These are phyloP conservation scores for Cystofilobasidium bisporidii DNA, from an alignment of 768 basidiomycete species.

Conservation along the genomic window DNA sequence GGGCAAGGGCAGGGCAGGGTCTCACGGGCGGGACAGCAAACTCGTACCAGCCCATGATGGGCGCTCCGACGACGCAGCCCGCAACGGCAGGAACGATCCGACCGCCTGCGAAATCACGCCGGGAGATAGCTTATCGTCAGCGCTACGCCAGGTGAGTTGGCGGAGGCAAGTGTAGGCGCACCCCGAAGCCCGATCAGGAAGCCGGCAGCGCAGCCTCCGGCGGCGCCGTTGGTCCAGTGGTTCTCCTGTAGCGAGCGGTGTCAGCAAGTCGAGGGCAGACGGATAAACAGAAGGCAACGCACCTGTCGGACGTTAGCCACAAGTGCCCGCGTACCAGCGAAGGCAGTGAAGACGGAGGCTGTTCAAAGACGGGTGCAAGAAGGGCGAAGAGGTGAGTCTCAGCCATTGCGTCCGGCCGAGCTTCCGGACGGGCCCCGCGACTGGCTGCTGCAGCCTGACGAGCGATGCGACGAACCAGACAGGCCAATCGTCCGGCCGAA, in stretches of 20 bases:
- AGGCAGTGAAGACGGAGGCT: too few species aligned
- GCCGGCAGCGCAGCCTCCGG: slow-evolving; percentile 3
- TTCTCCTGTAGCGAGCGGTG: not conserved
- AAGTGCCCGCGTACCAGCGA: too few species aligned
- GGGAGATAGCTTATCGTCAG: too few species aligned
- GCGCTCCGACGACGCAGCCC: not conserved
- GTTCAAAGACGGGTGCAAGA: too few species aligned
- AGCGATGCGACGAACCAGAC: not conserved
- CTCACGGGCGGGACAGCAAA: not conserved
- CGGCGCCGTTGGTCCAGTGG: not conserved
- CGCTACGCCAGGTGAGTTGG: too few species aligned
- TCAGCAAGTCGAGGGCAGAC: not conserved
- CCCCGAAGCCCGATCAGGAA: slow-evolving; percentile 3
- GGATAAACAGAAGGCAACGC: not conserved
- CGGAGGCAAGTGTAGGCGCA: not conserved
- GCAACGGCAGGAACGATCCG: too few species aligned
- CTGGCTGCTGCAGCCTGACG: too few species aligned
- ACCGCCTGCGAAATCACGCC: too few species aligned
- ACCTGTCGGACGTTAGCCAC: slow-evolving; percentile 1
- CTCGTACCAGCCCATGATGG: not conserved
- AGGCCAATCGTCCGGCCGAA: not conserved
- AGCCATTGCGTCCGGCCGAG: not conserved
- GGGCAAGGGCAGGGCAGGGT: not conserved
- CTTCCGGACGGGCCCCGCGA: too few species aligned
- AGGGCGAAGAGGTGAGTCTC: not conserved